Conservation (phyloP, 768 basidiomycete species). For the Lactarius trivialis region DNA sequence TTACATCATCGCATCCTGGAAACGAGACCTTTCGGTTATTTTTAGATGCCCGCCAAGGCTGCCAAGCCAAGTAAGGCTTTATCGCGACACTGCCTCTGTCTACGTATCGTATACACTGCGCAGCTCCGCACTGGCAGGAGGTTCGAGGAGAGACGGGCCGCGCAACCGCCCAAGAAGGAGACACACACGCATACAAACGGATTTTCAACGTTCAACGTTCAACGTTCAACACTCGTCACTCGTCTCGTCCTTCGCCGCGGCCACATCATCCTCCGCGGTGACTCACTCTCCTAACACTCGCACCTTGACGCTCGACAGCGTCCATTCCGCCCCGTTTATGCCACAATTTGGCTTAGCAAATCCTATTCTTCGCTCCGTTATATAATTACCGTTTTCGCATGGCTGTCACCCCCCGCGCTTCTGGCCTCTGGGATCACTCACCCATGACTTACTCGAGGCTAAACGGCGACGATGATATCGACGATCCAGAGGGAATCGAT, state of each 20-base stretch:
- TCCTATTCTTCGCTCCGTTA: neutral
- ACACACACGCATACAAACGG: neutral
- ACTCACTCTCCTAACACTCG: neutral
- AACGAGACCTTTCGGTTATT: neutral
- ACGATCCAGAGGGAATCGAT: slow-evolving; percentile 26
- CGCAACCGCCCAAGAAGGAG: neutral
- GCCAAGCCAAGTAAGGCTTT: neutral
- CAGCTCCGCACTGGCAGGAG: too few species aligned
- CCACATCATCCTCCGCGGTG: neutral
- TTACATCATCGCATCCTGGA: neutral
- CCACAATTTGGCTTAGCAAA: slow-evolving; percentile 4
- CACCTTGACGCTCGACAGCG: neutral
- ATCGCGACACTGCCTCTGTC: neutral
- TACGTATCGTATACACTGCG: too few species aligned
- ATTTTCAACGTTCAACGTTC: too few species aligned
- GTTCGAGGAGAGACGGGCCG: too few species aligned
- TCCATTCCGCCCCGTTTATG: neutral
- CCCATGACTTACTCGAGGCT: slow-evolving; percentile 33
- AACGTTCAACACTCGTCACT: neutral
- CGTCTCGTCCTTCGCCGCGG: neutral
- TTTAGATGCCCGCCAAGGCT: neutral
- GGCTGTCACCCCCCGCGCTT: slow-evolving; percentile 41
- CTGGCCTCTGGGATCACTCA: slow-evolving; percentile 42
- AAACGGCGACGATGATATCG: slow-evolving; percentile 30
- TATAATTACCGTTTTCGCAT: slow-evolving; percentile 7